Evolutionary conservation across 1,139 yeast species (phyloP), one percentile per base, ranked within the genome.

Genomic region (Zygoascus hellenicus): DNA sequence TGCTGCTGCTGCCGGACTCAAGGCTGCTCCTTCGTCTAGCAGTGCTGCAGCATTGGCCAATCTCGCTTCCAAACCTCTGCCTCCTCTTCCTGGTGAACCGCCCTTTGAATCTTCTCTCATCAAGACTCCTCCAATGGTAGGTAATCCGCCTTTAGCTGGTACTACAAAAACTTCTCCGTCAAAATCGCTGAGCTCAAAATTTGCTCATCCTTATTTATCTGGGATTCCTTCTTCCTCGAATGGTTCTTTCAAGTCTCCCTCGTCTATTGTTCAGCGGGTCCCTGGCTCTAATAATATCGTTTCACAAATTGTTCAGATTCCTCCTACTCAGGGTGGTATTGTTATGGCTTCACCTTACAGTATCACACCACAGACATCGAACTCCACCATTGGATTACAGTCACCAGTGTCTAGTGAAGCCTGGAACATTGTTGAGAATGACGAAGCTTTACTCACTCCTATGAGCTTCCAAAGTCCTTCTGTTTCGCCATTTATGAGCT

Each of bases 391-490:
- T 9, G 39, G 39, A 6, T 36, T 36, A 29, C 39, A 36, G 30
- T 36, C 39, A 11, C 39, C 39, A 19, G 22, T 36, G 2, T 36
- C 39, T 36, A 36, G 22, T 36, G 39, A 36, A n/a, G 29, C 39
- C 6, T 36, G 39, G 39, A 36, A 36, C 7, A 6, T 36, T n/a
- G 30, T 36, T 17, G 34, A 22, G 13, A 29, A 32, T 13, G 39
- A 44, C 26, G 38, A 44, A 10, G 43, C 38, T n/a, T 33, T 51
- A 35, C 39, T 51, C 36, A 51, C 53, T 10, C 53, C 53, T 19
- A 38, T 47, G 43, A 49, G 51, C 6, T 50, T 46, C 4, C 35
- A 49, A 32, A 47, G 46, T 14, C 46, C 51, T 17, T 51, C 54
- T 15, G 38, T 46, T 9, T 37, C 50, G 28, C 49, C 53, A 19